A percentile compares a stretch with the other conserved stretches of the same genome.
phyloP scores from a whole-genome alignment of 495 filamentous ascomycete species.

The Annulohypoxylon nitens region DNA sequence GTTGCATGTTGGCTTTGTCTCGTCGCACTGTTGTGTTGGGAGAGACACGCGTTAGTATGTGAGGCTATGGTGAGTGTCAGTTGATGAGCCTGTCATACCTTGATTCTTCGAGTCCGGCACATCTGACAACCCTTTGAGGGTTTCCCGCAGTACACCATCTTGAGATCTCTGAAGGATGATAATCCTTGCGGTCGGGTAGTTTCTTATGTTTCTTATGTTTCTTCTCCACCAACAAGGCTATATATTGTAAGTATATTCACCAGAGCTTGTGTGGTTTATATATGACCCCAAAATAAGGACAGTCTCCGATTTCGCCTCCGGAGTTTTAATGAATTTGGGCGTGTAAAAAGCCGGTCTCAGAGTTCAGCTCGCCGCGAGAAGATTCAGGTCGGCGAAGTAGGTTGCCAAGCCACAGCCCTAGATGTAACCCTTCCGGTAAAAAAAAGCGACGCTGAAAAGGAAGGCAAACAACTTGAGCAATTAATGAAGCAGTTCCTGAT shows the following conservation, averaged over 20 bases:
- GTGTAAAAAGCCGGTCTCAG: not conserved
- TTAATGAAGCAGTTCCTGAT: not conserved
- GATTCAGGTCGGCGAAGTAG: not conserved
- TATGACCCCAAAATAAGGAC: not conserved
- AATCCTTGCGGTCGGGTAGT: not conserved
- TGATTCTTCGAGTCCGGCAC: constrained; percentile 77
- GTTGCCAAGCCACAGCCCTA: not conserved
- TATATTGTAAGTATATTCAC: not conserved
- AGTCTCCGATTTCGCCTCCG: too few species aligned
- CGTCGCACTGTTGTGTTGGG: constrained; percentile 69
- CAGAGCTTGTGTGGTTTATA: not conserved
- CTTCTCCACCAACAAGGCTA: not conserved
- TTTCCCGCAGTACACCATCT: constrained; percentile 82
- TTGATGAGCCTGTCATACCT: constrained; percentile 62
- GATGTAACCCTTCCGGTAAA: not conserved
- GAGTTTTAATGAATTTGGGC: not conserved
- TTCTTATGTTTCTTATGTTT: not conserved
- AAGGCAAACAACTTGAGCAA: not conserved
- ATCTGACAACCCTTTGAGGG: constrained; percentile 80
- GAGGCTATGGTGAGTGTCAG: not conserved
- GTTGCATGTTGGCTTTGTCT: constrained; percentile 74
- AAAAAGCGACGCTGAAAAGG: constrained; percentile 8
- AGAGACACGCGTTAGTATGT: constrained; percentile 32
- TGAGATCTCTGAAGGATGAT: constrained; percentile 1
- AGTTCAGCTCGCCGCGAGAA: not conserved